Percentiles rank a stretch among this genome's conserved stretches.
These are phyloP conservation scores for Cadophora sp. DNA, from an alignment of 2,329 filamentous ascomycete species.

Conservation along the genomic window DNA sequence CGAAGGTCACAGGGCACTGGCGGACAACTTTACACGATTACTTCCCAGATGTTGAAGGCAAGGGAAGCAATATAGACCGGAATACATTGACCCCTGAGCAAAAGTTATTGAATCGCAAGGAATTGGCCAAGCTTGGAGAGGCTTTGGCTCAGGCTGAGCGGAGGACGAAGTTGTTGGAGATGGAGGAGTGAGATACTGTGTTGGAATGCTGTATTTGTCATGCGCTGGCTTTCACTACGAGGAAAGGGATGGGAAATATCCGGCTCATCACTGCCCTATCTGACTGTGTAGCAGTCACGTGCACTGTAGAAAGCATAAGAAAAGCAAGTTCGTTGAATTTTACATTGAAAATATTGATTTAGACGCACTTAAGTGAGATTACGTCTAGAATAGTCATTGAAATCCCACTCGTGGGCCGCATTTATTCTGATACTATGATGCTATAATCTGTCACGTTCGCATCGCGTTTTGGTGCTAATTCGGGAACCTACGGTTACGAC, in stretches of 20 bases:
- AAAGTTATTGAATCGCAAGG: slow-evolving; percentile 22
- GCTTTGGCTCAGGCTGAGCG: slow-evolving; percentile 13
- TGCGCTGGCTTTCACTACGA: slow-evolving; percentile 4
- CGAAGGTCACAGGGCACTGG: slow-evolving; percentile 27
- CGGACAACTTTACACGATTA: slow-evolving; percentile 27
- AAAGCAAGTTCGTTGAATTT: neutral
- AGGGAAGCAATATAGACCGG: neutral
- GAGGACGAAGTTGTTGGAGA: slow-evolving; percentile 17
- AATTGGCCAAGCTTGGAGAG: slow-evolving; percentile 27
- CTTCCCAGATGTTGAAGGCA: slow-evolving; percentile 23
- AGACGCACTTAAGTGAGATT: neutral
- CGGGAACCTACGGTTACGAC: neutral
- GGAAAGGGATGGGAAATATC: neutral
- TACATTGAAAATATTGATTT: neutral
- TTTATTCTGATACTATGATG: neutral
- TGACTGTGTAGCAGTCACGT: neutral
- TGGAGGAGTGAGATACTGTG: neutral
- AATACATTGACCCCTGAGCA: slow-evolving; percentile 19
- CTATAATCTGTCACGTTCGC: neutral
- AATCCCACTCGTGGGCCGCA: neutral
- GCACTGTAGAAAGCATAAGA: neutral
- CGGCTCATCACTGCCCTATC: neutral
- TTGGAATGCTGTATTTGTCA: neutral
- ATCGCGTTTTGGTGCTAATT: neutral
- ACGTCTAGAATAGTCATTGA: too few relatives aligned